phyloP scores from a whole-genome alignment of 2,329 filamentous ascomycete species.

The Fusarium sp. region DNA sequence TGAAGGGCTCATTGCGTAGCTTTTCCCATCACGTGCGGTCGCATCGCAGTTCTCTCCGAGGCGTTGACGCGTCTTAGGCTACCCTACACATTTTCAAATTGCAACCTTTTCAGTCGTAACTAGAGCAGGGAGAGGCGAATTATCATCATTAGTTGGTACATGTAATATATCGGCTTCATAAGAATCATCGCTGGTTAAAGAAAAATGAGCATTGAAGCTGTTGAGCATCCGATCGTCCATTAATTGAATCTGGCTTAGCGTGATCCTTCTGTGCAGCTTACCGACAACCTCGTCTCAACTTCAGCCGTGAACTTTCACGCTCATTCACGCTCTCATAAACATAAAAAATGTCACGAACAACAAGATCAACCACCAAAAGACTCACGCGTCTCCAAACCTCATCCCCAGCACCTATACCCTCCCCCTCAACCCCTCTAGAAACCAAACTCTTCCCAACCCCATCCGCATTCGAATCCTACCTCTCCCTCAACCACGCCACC shows the following conservation, averaged over 20 bases:
- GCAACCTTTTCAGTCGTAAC: accelerated
- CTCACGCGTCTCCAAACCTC: neutral
- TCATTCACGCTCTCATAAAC: neutral
- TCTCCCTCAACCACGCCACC: conserved; percentile 22
- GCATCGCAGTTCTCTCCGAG: conserved; percentile 38
- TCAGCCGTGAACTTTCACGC: too few relatives aligned
- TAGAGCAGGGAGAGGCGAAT: accelerated
- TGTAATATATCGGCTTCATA: neutral
- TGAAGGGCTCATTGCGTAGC: neutral
- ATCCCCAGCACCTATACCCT: accelerated
- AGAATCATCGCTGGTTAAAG: too few relatives aligned
- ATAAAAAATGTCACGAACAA: conserved; percentile 29
- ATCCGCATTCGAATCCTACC: conserved; percentile 30
- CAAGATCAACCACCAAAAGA: conserved; percentile 27
- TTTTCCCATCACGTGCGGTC: conserved; percentile 29
- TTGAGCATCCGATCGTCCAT: too few relatives aligned
- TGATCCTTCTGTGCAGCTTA: accelerated
- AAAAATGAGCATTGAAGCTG: too few relatives aligned
- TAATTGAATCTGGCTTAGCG: neutral
- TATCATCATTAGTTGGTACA: accelerated
- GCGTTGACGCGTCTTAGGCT: neutral
- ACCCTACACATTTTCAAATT: neutral
- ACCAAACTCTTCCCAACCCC: conserved; percentile 26
- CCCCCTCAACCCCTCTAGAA: neutral
- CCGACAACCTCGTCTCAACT: neutral